These are phyloP conservation scores for Ambrosia trifida DNA, from an alignment of 129 eudicot genomes.

Conservation along the genomic window DNA sequence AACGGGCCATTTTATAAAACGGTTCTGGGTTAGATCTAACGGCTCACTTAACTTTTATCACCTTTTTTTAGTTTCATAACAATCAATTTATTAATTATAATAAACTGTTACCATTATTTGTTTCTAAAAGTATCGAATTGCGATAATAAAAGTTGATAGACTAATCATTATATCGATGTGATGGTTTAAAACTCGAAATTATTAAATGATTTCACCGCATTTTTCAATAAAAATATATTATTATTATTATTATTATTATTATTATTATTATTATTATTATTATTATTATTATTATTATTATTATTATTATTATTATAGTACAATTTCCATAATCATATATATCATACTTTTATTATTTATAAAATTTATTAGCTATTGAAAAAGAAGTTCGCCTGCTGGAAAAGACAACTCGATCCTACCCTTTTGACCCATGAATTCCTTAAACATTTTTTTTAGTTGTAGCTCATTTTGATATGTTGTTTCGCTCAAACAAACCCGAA, in stretches of 20 bases:
- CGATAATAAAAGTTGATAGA: not conserved
- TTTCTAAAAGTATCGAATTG: not conserved
- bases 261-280: not conserved
- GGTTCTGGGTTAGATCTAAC: not conserved
- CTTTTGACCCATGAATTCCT: not conserved
- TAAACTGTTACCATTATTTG: not conserved
- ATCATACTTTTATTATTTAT: not conserved
- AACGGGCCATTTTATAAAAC: not conserved
- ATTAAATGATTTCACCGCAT: not conserved
- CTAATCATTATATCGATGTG: not conserved
- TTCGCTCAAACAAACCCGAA: not conserved
- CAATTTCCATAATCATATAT: not conserved
- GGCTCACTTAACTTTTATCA: not conserved
- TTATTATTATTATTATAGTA: not conserved
- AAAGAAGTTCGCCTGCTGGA: not conserved
- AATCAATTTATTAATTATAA: not conserved
- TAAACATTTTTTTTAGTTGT: not conserved
- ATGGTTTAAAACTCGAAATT: not conserved
- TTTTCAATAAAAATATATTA: not conserved
- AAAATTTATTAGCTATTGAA: not conserved
- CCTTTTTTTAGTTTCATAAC: not conserved
- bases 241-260: not conserved
- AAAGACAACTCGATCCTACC: conserved; percentile 1
- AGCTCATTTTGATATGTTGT: not conserved
- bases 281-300: not conserved